Evolutionary conservation across 352 stramenopile species (phyloP), one percentile per base, ranked within the genome.

Genomic region (Phytopythium aichiense): DNA sequence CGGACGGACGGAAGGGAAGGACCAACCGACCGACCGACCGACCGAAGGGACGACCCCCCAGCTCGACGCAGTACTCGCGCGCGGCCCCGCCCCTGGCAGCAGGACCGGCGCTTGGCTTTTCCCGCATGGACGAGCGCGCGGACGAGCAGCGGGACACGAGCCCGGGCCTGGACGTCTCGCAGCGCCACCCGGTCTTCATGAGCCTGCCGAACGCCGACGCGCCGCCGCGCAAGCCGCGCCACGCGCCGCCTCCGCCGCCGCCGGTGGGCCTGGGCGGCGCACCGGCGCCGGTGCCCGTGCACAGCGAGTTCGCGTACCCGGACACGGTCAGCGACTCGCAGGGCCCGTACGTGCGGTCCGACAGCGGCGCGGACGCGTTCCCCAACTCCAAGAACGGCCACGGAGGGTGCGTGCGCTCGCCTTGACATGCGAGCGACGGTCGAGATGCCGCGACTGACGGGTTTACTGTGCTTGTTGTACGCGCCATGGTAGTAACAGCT

Each of bases 161-260:
- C 55, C 23, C n/a, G 22, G 38, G 55, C 9, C 23, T 60, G 55
- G 55, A 60, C 40, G 66, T 76, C 25, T 67, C 66, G 7, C 68
- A 79, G 68, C 72, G 65, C 13, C 60, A 74, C 54, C 68, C 71
- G 22, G 54, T 77, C 18, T 62, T 62, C 42, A 70, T 52, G 43
- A 65, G 59, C 4, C 23, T 63, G 20, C 54, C 58, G 11, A 71
- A 56, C 46, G 67, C 58, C 6, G 52, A 37, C 13, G 45, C 25
- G 16, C 30, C 42, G 18, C 31, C 31, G 30, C 60, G 42, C 45
- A 37, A 60, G 15, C 50, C 62, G 22, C 68, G 66, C 2, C 59
- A 66, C 30, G 65, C 55, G 33, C 71, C 68, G 22, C 68, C 68
- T 1, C 68, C 72, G 18, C 72, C 68, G 7, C 71, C 63, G 9